phyloP scores from a whole-genome alignment of 305 asterid species.

The Fraxinus sp. region DNA sequence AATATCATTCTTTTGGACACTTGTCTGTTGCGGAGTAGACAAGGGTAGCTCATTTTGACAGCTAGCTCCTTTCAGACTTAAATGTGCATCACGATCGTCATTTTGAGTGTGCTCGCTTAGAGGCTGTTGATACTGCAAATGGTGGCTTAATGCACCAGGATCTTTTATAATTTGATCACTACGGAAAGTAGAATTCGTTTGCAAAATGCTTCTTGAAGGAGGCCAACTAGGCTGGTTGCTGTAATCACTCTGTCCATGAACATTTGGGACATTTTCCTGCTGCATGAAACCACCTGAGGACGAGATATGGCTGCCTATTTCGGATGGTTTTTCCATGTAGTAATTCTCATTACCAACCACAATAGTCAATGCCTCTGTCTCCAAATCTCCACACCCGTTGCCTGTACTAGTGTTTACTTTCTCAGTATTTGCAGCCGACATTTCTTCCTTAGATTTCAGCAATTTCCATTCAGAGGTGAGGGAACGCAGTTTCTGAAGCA shows the following conservation, averaged over 20 bases:
- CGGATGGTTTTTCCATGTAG: background rate
- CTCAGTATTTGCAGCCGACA: conserved; percentile 36
- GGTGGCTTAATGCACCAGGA: conserved; percentile 22
- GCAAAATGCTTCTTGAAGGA: conserved; percentile 30
- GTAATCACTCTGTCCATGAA: conserved; percentile 29
- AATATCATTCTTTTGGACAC: conserved; percentile 39
- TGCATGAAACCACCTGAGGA: conserved; percentile 30
- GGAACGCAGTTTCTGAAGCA: conserved; percentile 72
- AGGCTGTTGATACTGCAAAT: conserved; percentile 34
- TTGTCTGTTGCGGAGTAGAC: conserved; percentile 29
- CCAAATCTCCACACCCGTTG: background rate
- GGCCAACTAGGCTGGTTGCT: conserved; percentile 28
- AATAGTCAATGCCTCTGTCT: background rate
- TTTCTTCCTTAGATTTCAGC: conserved; percentile 66
- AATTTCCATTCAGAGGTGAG: conserved; percentile 60
- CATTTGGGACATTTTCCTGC: conserved; percentile 29
- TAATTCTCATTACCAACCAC: background rate
- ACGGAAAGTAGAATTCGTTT: background rate
- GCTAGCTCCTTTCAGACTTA: conserved; percentile 26
- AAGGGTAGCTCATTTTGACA: conserved; percentile 33
- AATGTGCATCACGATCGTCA: conserved; percentile 27
- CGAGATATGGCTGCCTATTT: conserved; percentile 10
- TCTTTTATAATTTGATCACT: conserved; percentile 17
- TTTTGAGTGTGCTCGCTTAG: conserved; percentile 34
- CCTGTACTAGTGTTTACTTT: conserved; percentile 42